Evolutionary conservation across 495 filamentous ascomycete species (phyloP), one percentile per base, ranked within the genome.

Genomic region (Hyaloscypha variabilis): DNA sequence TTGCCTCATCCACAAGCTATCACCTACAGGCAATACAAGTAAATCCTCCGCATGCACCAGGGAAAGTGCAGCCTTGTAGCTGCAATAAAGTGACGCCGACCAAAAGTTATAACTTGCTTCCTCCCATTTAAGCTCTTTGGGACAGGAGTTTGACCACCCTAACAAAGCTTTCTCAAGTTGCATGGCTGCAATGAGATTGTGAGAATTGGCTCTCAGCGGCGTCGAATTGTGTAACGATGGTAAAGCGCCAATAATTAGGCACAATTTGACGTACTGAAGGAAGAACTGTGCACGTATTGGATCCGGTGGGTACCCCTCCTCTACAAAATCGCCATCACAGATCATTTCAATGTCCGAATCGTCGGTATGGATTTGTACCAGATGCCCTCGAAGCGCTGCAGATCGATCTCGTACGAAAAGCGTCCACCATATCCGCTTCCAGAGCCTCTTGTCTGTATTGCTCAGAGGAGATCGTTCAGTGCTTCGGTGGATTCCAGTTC

Each of bases 331-430:
- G 29, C 97, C 92, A 76, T 97, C 95, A 0, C 89, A 91, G 57
- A 99, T 78, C 95, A 99, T 99, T 73, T 94, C 94, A 17, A 99
- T 94, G 71, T 99, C 95, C 19, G 94, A 95, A 73, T 99, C 95
- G 73, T 99, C 95, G 1, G 94, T 93, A 71, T 97, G 97, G 81
- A 94, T 98, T 66, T 90, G 90, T 31, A 90, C 89, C 0, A 93
- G 92, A 21, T 92, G 84, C 29, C 93, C 92, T n/a, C 24, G 96
- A 82, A 19, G 93, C 92, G 92, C 91, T 6, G 92, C 90, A 17
- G 91, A 94, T 69, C 92, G 81, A 74, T 96, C 92, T 29, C 92
- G 82, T 3, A 90, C 93, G 78, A 94, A 94, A 3, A 93, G 78
- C 0, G 91, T 91, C 91, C 91, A 95, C 91, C 91, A 95, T 56